These are phyloP conservation scores for Stenogyne calaminthoides DNA, from an alignment of 305 asterid species.

Conservation along the genomic window DNA sequence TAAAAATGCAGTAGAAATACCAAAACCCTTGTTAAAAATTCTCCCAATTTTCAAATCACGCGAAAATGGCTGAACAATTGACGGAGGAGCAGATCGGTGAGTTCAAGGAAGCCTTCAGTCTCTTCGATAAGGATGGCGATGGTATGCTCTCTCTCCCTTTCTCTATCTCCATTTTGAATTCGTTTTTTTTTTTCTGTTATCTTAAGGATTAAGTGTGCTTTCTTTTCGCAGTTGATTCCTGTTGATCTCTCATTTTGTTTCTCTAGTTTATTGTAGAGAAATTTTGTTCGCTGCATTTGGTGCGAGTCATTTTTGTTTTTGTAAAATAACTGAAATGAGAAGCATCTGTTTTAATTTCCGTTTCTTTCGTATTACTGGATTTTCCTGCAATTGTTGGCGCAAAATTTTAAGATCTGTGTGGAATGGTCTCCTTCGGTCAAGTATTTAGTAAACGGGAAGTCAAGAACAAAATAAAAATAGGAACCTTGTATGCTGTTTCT, in stretches of 20 bases:
- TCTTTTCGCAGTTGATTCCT: background rate
- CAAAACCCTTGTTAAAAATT: conserved; percentile 21
- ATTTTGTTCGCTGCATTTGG: background rate
- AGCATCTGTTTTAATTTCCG: background rate
- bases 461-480: background rate
- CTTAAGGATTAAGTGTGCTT: no score
- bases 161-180: background rate
- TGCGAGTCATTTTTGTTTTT: background rate
- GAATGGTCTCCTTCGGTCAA: background rate
- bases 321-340: background rate
- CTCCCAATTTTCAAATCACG: background rate
- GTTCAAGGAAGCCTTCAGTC: conserved; percentile 71
- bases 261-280: background rate
- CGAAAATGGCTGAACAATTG: conserved; percentile 56
- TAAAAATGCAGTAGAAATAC: background rate
- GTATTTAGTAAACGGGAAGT: background rate
- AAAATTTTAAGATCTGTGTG: background rate
- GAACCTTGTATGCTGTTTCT: background rate
- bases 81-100: conserved; percentile 65
- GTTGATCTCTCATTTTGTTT: background rate
- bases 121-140: conserved; percentile 70
- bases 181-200: background rate
- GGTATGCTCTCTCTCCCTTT: conserved; percentile 37
- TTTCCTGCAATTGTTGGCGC: background rate
- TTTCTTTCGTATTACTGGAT: background rate